Base-by-base conservation (phyloP, 208 protist species). In the Trypanosoma melophagium region DNA sequence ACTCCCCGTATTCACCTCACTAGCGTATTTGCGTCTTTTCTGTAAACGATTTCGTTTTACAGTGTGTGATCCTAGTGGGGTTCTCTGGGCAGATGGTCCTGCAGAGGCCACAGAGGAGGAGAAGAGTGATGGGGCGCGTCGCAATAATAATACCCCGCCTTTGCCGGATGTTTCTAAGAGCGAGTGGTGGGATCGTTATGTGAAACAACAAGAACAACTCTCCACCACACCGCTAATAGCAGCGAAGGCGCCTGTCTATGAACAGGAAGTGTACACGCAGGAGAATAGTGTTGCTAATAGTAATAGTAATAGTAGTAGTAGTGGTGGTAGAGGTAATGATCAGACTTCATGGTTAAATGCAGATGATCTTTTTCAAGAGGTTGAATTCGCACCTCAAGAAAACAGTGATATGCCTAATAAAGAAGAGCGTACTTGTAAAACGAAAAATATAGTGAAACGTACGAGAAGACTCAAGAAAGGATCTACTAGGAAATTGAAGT, bases 1-100 rank as follows among this genome's bases (percentile, higher is more conserved):
- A 21, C 76, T 96, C 17, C 90, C 90, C n/a, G 90, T 96, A 28
- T 96, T 96, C 65, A 94, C 86, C 10, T 93, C 85, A 8, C 22
- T 92, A 22, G 74, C 79, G 44, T 92, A 93, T 55, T 42, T 96
- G 45, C 75, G 66, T 28, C 71, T 82, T n/a, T 96, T 96, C 53
- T 96, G 90, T 47, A 54, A 63, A 35, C 68, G 69, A 10, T 92
- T 92, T 60, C 67, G 70, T 10, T 89, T 94, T 41, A 62, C 75
- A 44, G 80, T 88, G 61, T 80, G 90, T 1, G 90, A 93, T 63
- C 90, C 90, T 2, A 89, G 81, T 57, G 90, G 90, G 7, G 71
- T 79, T 49, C 75, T 91, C 19, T 96, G 90, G 87, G 79, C 79
- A 9, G 80, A 81, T 56, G 84, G 86, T 24, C 47, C 62, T 9